These are phyloP conservation scores for Glonium stellatum DNA, from an alignment of 495 filamentous ascomycete species.

Conservation along the genomic window DNA sequence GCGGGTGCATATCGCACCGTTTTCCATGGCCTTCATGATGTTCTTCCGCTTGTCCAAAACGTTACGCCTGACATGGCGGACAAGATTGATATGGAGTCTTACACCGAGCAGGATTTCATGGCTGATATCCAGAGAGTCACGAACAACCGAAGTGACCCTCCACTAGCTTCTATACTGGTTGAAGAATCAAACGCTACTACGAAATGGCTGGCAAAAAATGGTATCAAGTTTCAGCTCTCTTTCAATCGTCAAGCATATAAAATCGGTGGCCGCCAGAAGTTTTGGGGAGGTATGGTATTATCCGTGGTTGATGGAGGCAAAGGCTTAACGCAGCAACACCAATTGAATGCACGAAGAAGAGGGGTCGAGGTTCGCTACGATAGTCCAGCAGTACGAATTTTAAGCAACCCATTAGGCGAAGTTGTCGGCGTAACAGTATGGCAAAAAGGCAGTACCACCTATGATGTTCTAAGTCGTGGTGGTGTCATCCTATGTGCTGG, in stretches of 20 bases:
- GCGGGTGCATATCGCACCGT: constrained; percentile 50
- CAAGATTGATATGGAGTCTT: constrained; percentile 43
- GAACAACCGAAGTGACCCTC: constrained; percentile 41
- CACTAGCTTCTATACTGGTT: constrained; percentile 42
- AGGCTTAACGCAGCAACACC: constrained; percentile 46
- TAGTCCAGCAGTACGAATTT: constrained; percentile 40
- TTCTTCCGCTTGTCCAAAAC: constrained; percentile 46
- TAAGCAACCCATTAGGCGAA: constrained; percentile 34
- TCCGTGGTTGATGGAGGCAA: constrained; percentile 54
- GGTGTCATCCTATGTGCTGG: constrained; percentile 52
- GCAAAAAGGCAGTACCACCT: constrained; percentile 25
- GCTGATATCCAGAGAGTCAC: constrained; percentile 47
- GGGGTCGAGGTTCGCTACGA: constrained; percentile 42
- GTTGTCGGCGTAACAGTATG: constrained; percentile 37
- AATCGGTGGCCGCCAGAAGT: constrained; percentile 48
- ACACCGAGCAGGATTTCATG: constrained; percentile 42
- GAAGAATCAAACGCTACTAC: constrained; percentile 42
- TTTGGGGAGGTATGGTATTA: constrained; percentile 55
- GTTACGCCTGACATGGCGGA: constrained; percentile 33
- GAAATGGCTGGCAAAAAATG: constrained; percentile 49
- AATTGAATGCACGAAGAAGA: constrained; percentile 36
- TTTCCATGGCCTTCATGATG: constrained; percentile 42
- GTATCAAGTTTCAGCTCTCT: constrained; percentile 49
- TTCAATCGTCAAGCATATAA: constrained; percentile 58
- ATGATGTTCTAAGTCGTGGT: constrained; percentile 35